A percentile compares a stretch with the other conserved stretches of the same genome.
Evolutionary conservation across 2,329 filamentous ascomycete species (phyloP).

Genomic region (Fusarium staphyleae): DNA sequence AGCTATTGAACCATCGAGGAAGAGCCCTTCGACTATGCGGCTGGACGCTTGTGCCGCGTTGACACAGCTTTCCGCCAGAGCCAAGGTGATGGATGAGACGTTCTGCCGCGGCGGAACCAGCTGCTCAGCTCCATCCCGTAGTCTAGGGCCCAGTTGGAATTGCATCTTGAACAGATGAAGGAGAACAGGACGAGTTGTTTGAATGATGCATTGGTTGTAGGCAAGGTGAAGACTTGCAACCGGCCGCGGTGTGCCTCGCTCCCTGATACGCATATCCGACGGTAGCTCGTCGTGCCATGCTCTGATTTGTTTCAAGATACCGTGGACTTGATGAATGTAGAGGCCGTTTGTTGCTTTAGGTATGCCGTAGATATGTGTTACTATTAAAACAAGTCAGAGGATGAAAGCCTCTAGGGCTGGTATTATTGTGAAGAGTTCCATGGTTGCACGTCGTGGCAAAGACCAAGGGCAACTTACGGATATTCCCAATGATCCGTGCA

Average conservation of each 20-base stretch:
- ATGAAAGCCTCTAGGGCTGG: rapidly evolving
- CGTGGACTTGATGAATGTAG: slow-evolving; percentile 41
- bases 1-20: slow-evolving; percentile 34
- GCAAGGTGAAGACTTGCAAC: slow-evolving; percentile 43
- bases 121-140: slow-evolving; percentile 4
- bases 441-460: too few relatives aligned
- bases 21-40: slow-evolving; percentile 38
- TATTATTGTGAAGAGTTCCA: too few relatives aligned
- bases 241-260: slow-evolving; percentile 35
- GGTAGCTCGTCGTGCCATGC: slow-evolving; percentile 41
- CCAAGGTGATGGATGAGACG: slow-evolving; percentile 43
- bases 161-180: slow-evolving; percentile 45
- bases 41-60: slow-evolving; percentile 42
- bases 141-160: slow-evolving; percentile 32
- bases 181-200: slow-evolving; percentile 43
- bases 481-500: slow-evolving; percentile 43
- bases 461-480: slow-evolving; percentile 10
- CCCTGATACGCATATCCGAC: slow-evolving; percentile 35
- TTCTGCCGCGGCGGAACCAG: slow-evolving; percentile 16
- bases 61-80: slow-evolving; percentile 45
- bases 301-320: slow-evolving; percentile 41
- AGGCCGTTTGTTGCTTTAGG: slow-evolving; percentile 41
- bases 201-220: slow-evolving; percentile 48
- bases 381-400: not conserved
- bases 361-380: slow-evolving; percentile 43